Evolutionary conservation across 495 filamentous ascomycete species (phyloP), one percentile per base, ranked within the genome.

Genomic region (Cudoniella acicularis): DNA sequence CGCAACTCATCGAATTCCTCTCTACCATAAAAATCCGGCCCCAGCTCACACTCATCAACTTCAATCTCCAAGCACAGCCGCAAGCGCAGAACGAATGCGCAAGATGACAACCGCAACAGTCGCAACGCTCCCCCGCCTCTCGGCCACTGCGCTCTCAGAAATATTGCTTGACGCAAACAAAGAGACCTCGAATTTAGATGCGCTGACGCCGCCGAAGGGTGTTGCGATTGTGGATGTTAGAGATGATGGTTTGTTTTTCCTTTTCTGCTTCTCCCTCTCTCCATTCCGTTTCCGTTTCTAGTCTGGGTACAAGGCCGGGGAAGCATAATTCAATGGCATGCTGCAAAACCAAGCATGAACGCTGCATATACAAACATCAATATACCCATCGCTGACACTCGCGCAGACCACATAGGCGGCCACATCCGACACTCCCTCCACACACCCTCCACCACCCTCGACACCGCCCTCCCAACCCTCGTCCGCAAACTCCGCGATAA

Each of bases 181-280:
- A 4, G 30, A 36, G 13, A 36, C 17, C 25, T 59, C 64, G 21
- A 66, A 66, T 43, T 53, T 66, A 49, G 64, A 67, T 52, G 52
- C 54, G 1, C 24, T 30, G 8, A 50, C 72, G 77, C 22, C 70
- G 70, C 54, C 64, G 17, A 41, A 49, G 21, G 75, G 75, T 48
- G 69, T 96, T 49, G 88, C 88, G 27, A 79, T 96, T 53, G 81
- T 98, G 55, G 93, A 98, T 70, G 93, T 98, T 42, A 87, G 93
- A 60, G 93, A 94, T 73, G 84, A 83, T 49, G 87, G 87, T 88
- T 70, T 30, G 73, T 51, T 2, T 16, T 22, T 0, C 48, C 43
- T 20, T 57, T 46, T 41, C 41, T 23, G 11, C 46, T 48, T 23
- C 27, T 24, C 54, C 56, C 8, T 49, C 41, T 42, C 45, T 42